Evolutionary conservation across 192 early-diverging fungal species (phyloP).

Genomic region (Geranomyces variabilis): DNA sequence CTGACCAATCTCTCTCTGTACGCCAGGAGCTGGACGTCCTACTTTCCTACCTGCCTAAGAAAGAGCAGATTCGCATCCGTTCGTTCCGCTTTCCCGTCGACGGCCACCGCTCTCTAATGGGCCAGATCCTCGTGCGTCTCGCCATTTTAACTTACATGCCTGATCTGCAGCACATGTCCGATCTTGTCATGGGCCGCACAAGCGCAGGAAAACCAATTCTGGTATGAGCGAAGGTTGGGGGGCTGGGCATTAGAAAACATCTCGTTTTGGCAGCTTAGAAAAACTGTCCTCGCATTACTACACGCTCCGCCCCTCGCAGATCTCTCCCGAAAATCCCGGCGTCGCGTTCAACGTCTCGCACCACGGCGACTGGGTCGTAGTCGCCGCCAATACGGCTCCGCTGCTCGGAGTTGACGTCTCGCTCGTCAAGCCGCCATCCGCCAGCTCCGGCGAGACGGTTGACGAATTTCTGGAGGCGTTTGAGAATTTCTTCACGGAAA

Average conservation of each 20-base stretch:
- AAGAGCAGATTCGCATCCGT: conserved; percentile 25
- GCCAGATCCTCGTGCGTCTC: conserved; percentile 26
- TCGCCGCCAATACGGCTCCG: conserved; percentile 37
- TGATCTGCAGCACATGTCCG: not conserved
- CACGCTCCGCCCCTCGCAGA: not conserved
- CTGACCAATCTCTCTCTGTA: not conserved
- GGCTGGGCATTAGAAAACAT: conserved; percentile 14
- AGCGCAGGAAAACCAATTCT: not conserved
- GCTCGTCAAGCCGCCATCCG: conserved; percentile 39
- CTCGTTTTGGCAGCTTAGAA: not conserved
- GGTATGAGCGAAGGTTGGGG: conserved; percentile 13
- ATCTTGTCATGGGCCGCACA: not conserved
- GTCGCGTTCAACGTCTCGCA: conserved; percentile 59
- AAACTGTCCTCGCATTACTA: not conserved
- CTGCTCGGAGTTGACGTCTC: conserved; percentile 58
- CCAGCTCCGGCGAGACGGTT: conserved; percentile 29
- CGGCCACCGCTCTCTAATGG: conserved; percentile 13
- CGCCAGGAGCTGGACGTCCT: not conserved
- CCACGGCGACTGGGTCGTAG: conserved; percentile 65
- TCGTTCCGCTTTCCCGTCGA: conserved; percentile 15
- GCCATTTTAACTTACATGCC: not conserved
- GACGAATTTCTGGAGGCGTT: conserved; percentile 41
- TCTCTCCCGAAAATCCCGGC: not conserved
- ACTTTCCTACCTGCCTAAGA: conserved; percentile 5
- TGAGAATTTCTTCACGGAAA: conserved; percentile 20